Base-by-base conservation (phyloP, 2,329 filamentous ascomycete genomes). In the Cytospora leucostoma region DNA sequence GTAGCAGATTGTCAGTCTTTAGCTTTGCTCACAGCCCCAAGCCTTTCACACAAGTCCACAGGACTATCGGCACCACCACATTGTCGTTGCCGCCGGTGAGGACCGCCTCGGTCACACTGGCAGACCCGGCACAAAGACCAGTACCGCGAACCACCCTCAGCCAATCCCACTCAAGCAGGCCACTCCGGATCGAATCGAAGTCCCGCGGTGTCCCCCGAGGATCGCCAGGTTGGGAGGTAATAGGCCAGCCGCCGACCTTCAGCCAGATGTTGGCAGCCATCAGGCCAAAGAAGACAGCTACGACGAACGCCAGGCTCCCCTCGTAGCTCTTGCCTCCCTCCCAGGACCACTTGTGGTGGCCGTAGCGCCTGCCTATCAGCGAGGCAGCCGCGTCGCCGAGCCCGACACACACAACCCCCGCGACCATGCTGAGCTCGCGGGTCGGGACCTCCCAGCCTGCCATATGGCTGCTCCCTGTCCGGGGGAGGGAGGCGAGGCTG, bases 11-110 rank as follows among this genome's bases (percentile, higher is more conserved):
- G 10, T 32, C 38, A n/a, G 8, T 7, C 27, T 2, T 27, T 2
- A 27, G 7, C 34, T n/a, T 37, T 2, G 12, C 4, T 63, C 47
- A 66, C 15, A 66, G 51, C 12, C 64, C 61, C n/a, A 54, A 64
- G 35, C 91, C 92, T 76, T 94, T 90, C 47, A 97, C 93, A 71
- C 96, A 88, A 65, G 93, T 84, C 95, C 95, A 99, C 65, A 99
- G 78, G 57, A 96, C 88, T 63, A 99, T 87, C 4, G 95, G 95
- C 67, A 98, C 94, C 67, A 98, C 89, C 19, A 99, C 95, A 80
- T 99, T 99, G 81, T 99, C 95, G 76, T 99, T 99, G 35, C 94
- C 95, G 2, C 95, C 95, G 15, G 95, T 98, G 67, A 99, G 79
- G 54, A 97, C 94, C 33, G 95, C 93, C 79, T 99, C 95, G 59